Base-by-base conservation (phyloP, 1,284 basidiomycete species). In the Afroboletus lepidellus region DNA sequence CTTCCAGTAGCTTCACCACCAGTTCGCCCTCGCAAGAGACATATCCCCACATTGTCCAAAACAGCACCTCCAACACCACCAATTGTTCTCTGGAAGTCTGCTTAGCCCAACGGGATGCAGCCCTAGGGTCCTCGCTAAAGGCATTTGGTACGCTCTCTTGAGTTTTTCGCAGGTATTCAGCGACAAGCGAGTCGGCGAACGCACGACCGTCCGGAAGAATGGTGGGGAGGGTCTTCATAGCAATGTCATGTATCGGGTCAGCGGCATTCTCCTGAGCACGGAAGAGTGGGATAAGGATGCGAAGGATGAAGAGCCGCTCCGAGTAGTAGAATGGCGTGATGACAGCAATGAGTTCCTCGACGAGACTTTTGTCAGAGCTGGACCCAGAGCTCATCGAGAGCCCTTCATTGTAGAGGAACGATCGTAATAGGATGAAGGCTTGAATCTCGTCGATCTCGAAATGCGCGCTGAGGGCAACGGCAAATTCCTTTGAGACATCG, bases 41-140 rank as follows among this genome's bases (percentile, higher is more conserved):
- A 54, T 84, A 85, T n/a, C 80, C 83, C 82, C 88, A 93, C 80
- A 92, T 84, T 3, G 85, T 78, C 80, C 90, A 91, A 66, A 94
- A 95, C 29, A 93, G 75, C 32, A 92, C 80, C 61, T 95, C 93
- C 41, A 94, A 73, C 21, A 93, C 67, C 8, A 85, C 83, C 27
- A 94, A 74, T 63, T 94, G 92, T 65, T 94, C 89, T 62, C 80
- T 83, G 18, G 82, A 66, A 60, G 84, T 86, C 64, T 92, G 91
- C 66, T 90, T 92, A 18, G 85, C 87, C 85, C 90, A 92, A 34
- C 77, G 73, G 4, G 84, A 77, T 2, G 87, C 84, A 24, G 79
- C 76, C 51, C 77, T 77, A 1, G 87, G 83, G 48, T 89, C 79
- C 11, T 72, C 69, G 15, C 71, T 72, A 30, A 83, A 70, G 2